Evolutionary conservation across 495 filamentous ascomycete species (phyloP), one percentile per base, ranked within the genome.

Genomic region (Cercophora scortea): DNA sequence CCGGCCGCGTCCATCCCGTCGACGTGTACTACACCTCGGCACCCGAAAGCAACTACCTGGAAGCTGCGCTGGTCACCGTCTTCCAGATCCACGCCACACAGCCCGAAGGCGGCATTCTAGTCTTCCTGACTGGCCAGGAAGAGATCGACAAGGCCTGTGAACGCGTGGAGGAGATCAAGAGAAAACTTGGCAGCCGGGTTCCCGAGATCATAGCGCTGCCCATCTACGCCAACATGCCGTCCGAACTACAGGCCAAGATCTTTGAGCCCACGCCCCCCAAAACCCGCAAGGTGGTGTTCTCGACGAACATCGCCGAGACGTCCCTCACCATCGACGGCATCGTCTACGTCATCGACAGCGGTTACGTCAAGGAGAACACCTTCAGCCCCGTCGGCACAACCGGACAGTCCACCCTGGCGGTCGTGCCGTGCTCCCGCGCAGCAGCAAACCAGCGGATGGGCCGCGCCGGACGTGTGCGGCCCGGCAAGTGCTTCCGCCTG

Each of bases 71-170:
- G 51, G 94, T 89, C 0, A 97, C 93, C 0, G 82, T 96, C 25
- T 96, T 98, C 62, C 93, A 97, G 66, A 96, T 98, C 51, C 93
- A 98, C 61, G 85, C 93, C 2, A 86, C 86, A 1, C 89, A 95
- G 59, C 84, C 85, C 0, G 77, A 78, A 48, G 93, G 93, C 16
- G 94, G 94, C 63, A 96, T 98, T 40, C 67, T 98, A 7, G 88
- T 95, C 16, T 94, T 94, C 65, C 71, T 95, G 42, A 95, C 89
- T 1, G 89, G 89, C 16, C 89, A 95, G 62, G 89, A 95, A 57
- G 89, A 95, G 61, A 95, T 95, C 42, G 89, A 95, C 60, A 82
- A 84, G 3, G 88, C 88, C 1, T 89, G 90, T 52, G 83, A 85
- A 52, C 87, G 88, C 60, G 73, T 95, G 8, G 79, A 83, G 46